Evolutionary conservation across 306 rosid species (phyloP).

Genomic region (Prunus padus): DNA sequence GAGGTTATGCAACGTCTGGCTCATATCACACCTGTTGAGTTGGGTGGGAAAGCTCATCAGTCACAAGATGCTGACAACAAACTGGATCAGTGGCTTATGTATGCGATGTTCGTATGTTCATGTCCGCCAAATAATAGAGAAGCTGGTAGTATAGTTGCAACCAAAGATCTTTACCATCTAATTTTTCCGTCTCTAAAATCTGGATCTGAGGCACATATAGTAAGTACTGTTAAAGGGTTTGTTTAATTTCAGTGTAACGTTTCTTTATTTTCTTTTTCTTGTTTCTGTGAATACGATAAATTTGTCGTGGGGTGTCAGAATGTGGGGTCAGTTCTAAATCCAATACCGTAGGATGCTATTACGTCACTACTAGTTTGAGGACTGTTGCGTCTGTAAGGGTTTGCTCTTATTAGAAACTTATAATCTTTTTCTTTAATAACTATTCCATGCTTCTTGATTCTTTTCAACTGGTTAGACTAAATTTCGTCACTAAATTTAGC

Average conservation of each 20-base stretch:
- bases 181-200: slow-evolving; percentile 90
- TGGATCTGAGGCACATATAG: slow-evolving; percentile 85
- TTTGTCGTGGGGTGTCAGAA: neutral
- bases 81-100: slow-evolving; percentile 98
- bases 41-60: slow-evolving; percentile 96
- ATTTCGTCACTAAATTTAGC: slow-evolving; percentile 47
- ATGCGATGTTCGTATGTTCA: slow-evolving; percentile 91
- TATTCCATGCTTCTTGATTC: neutral
- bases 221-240: slow-evolving; percentile 39
- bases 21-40: slow-evolving; percentile 86
- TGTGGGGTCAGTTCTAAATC: neutral
- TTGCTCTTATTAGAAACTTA: neutral
- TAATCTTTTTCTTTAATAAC: neutral
- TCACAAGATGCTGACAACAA: slow-evolving; percentile 94
- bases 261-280: neutral
- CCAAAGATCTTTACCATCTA: slow-evolving; percentile 88
- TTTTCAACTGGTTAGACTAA: slow-evolving; percentile 16
- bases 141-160: slow-evolving; percentile 52
- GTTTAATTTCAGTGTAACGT: neutral
- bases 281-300: neutral
- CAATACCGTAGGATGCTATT: slow-evolving; percentile 3
- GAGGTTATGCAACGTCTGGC: slow-evolving; percentile 94
- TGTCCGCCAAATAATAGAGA: slow-evolving; percentile 86
- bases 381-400: neutral
- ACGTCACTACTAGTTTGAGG: neutral